phyloP scores from a whole-genome alignment of 116 monocot genomes.

The Zostera marina region DNA sequence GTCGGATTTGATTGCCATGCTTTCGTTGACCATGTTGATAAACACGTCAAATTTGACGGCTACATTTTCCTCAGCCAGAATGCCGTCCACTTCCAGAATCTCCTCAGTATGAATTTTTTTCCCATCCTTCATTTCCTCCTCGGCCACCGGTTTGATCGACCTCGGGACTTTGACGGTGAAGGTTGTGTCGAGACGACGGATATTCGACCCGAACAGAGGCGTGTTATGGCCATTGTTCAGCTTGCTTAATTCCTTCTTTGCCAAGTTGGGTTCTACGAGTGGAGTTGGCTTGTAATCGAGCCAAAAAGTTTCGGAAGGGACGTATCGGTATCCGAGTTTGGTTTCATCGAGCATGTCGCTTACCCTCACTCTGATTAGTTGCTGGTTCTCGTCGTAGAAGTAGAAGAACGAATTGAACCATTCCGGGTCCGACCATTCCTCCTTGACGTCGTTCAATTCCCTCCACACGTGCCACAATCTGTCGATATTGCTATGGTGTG shows the following conservation, averaged over 20 bases:
- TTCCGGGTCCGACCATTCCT: constrained; percentile 9
- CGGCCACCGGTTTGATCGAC: too few species aligned
- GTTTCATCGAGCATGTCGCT: constrained; percentile 12
- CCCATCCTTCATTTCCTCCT: too few species aligned
- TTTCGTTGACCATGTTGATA: constrained; percentile 9
- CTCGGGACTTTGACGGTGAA: constrained; percentile 5
- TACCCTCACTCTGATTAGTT: constrained; percentile 20
- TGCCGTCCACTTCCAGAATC: constrained; percentile 14
- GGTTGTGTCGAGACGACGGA: background rate
- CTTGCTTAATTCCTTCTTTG: background rate
- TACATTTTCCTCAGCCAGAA: constrained; percentile 2
- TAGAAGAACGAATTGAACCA: constrained; percentile 23
- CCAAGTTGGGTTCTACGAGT: background rate
- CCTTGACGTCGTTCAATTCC: background rate
- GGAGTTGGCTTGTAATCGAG: constrained; percentile 13
- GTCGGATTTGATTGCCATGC: background rate
- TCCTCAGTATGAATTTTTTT: constrained; percentile 6
- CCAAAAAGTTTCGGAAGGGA: constrained; percentile 10
- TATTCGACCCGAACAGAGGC: constrained; percentile 3
- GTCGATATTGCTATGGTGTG: constrained; percentile 32
- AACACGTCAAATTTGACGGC: constrained; percentile 16
- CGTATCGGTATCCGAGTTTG: constrained; percentile 11
- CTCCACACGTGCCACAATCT: constrained; percentile 40
- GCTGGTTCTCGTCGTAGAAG: constrained; percentile 31
- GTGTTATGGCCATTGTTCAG: background rate